A percentile compares a stretch with the other conserved stretches of the same genome.
These are phyloP conservation scores for Tricholoma sp. DNA, from an alignment of 768 basidiomycete species.

Conservation along the genomic window DNA sequence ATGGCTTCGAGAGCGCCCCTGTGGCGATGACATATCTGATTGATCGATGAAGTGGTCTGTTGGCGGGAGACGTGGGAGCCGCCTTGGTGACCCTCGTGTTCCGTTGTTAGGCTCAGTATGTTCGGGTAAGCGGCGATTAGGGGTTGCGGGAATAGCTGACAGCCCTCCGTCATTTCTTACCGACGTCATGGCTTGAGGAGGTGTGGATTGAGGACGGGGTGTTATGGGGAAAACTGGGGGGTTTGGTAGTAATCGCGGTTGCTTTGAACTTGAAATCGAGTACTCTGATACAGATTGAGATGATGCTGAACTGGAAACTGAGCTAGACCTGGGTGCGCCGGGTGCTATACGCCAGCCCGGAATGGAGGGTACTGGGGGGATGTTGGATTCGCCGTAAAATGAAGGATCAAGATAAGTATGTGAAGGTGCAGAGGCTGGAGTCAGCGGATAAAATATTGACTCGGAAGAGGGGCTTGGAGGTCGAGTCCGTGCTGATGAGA, in stretches of 20 bases:
- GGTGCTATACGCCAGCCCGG: conserved; percentile 26
- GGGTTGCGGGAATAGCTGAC: background rate
- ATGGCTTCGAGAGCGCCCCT: background rate
- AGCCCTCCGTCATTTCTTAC: background rate
- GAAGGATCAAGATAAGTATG: conserved; percentile 39
- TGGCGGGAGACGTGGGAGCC: conserved; percentile 5
- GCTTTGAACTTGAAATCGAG: conserved; percentile 9
- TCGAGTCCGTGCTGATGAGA: conserved; percentile 21
- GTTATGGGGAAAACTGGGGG: conserved; percentile 11
- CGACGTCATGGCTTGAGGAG: conserved; percentile 16
- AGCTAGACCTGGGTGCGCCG: conserved; percentile 7
- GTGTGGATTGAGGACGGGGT: conserved; percentile 19
- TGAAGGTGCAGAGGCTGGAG: conserved; percentile 38
- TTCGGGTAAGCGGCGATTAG: background rate
- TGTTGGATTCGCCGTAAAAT: conserved; percentile 27
- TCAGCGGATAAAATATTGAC: conserved; percentile 39
- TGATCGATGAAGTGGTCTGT: background rate
- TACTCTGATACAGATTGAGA: conserved; percentile 9
- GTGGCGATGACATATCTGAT: background rate
- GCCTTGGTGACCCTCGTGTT: background rate
- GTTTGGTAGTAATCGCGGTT: conserved; percentile 17
- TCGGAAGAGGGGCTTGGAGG: conserved; percentile 43
- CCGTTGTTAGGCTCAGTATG: background rate
- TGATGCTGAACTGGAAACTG: conserved; percentile 1
- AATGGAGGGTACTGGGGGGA: conserved; percentile 34